A percentile compares a stretch with the other conserved stretches of the same genome.
Conservation (phyloP, 257 asterid genomes). For the Knoxia roxburghii region DNA sequence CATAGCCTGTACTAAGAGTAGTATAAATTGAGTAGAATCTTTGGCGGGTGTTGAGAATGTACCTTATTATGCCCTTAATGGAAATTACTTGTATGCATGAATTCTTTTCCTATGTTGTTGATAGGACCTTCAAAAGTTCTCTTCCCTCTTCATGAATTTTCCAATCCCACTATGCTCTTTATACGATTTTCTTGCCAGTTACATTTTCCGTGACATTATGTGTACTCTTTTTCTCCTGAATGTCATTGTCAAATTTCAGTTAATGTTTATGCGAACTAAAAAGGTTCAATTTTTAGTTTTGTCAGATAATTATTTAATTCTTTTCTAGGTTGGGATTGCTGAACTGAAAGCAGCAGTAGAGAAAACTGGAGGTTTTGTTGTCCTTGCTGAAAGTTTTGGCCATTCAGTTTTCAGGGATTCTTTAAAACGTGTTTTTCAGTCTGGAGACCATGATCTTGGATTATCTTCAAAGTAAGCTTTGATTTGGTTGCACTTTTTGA, state of each 20-base stretch:
- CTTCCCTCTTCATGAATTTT: too few relatives aligned
- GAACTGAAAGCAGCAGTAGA: slow-evolving; percentile 90
- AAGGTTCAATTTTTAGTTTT: not conserved
- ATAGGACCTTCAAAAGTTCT: too few relatives aligned
- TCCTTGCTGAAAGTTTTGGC: slow-evolving; percentile 95
- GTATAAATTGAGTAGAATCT: too few relatives aligned
- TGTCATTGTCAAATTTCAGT: not conserved
- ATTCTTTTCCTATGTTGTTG: too few relatives aligned
- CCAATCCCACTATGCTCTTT: too few relatives aligned
- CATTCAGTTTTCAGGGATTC: slow-evolving; percentile 95
- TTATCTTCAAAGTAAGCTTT: slow-evolving; percentile 78
- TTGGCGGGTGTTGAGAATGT: too few relatives aligned
- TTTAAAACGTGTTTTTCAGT: slow-evolving; percentile 63
- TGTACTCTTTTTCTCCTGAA: not conserved
- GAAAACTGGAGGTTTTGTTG: slow-evolving; percentile 92
- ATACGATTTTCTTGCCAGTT: too few relatives aligned
- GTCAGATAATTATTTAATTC: slow-evolving; percentile 3
- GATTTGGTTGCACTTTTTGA: slow-evolving; percentile 23
- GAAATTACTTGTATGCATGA: too few relatives aligned
- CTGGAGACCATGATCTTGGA: slow-evolving; percentile 78
- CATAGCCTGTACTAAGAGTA: too few relatives aligned
- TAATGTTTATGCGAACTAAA: not conserved
- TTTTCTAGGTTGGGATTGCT: slow-evolving; percentile 83
- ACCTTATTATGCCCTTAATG: too few relatives aligned
- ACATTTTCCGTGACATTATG: not conserved